Base-by-base conservation (phyloP, 176 grass and related monocot species). In the Puccinellia tenuiflora region DNA sequence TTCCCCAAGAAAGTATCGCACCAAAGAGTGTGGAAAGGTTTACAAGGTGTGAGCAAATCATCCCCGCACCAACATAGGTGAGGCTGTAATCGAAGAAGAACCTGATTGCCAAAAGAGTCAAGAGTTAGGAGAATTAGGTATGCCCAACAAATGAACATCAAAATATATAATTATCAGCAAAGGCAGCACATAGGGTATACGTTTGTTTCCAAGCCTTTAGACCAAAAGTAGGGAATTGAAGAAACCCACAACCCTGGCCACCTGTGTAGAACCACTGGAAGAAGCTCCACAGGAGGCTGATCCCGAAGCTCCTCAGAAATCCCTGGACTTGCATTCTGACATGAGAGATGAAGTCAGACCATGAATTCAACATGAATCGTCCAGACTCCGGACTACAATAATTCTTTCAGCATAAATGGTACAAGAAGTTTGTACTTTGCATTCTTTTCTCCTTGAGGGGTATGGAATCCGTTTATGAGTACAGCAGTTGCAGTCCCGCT, bases 261-360 rank as follows among this genome's bases (percentile, higher is more conserved):
- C 95, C 95, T 29, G 95, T 87, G 83, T 92, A 97, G 83, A 97
- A 97, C 95, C 92, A 94, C 59, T 97, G 88, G 84, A 97, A 92
- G 80, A 94, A 91, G 63, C 95, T 97, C 95, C 95, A 97, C 0
- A 94, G 3, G 37, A 97, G 67, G 80, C 95, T 97, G 26, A 89
- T 25, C 43, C n/a, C 28, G 13, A 97, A 97, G 83, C 69, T 92
- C 54, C 85, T 91, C 6, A 87, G 47, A 68, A 97, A 97, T 56
- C 86, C 92, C 13, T 6, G 75, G 31, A 97, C 84, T 74, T 97
- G 95, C 33, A 88, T 92, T 85, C 95, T 97, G 78, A 77, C 24
- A 67, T 73, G 59, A 56, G 64, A 66, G 69, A 40, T 60, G 54
- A 74, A 72, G 53, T 46, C 22, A 26, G 37, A 31, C 42, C 46